These are phyloP conservation scores for Ophiocordyceps camponoti-leonardi DNA, from an alignment of 2,329 filamentous ascomycete species.

Conservation along the genomic window DNA sequence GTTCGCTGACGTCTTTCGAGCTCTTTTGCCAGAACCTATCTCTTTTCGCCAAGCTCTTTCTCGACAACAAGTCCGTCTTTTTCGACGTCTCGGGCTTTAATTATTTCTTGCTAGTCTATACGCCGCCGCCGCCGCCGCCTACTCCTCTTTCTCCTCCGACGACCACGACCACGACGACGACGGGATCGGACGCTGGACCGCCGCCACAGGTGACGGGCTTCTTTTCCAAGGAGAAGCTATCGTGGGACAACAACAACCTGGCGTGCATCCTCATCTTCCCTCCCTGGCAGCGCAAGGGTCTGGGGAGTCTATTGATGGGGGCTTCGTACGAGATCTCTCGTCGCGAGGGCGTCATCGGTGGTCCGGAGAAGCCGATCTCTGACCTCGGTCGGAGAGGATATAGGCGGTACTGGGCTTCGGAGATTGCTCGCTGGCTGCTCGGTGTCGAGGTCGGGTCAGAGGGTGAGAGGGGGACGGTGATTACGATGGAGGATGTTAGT, in stretches of 20 bases:
- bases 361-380: slow-evolving; percentile 85
- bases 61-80: slow-evolving; percentile 96
- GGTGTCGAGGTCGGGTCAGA: slow-evolving; percentile 18
- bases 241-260: slow-evolving; percentile 96
- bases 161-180: too few species aligned
- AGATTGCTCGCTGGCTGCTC: slow-evolving; percentile 57
- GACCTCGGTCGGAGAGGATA: slow-evolving; percentile 74
- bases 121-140: slow-evolving; percentile 20
- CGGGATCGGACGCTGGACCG: slow-evolving; percentile 2
- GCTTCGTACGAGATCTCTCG: slow-evolving; percentile 84
- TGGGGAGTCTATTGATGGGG: slow-evolving; percentile 80
- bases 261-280: slow-evolving; percentile 94
- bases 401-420: slow-evolving; percentile 68
- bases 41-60: slow-evolving; percentile 90
- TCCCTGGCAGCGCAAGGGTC: slow-evolving; percentile 80
- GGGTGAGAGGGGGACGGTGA: slow-evolving; percentile 28
- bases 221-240: slow-evolving; percentile 97
- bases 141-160: too few species aligned
- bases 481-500: slow-evolving; percentile 56
- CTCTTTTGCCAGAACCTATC: slow-evolving; percentile 92
- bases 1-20: slow-evolving; percentile 14
- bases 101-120: slow-evolving; percentile 81
- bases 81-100: slow-evolving; percentile 91
- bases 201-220: slow-evolving; percentile 58
- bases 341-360: slow-evolving; percentile 68